Evolutionary conservation across 371 early-diverging fungal species (phyloP), one percentile per base, ranked within the genome.

Genomic region (Blakeslea trispora): DNA sequence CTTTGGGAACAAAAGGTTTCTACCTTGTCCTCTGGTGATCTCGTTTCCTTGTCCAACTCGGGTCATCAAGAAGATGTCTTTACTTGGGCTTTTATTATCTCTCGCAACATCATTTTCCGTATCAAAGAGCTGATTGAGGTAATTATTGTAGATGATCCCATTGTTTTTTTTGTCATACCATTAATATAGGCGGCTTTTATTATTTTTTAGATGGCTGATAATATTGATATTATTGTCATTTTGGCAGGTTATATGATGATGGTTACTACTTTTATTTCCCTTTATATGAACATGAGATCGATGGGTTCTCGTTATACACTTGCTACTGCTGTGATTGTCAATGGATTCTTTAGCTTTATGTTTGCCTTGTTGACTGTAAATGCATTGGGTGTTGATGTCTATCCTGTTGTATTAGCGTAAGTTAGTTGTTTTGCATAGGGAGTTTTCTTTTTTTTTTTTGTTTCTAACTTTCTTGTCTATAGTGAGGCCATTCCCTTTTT

Each of bases 401-500:
- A 89, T 70, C 84, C 87, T 5, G 82, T 88, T 24, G 81, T 89
- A n/a, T 79, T 92, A 57, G 83, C 79, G 79, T 75, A 68, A 28
- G 28, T 28, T 28, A 28, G 3, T 28, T 28, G 3, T 28, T 28
- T 28, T 28, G 28, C 28, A 5, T 3, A 7, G 28, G 28, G 7
- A 65, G 63, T 63, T 51, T 10, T 11, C 24, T 15, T 17, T 47
- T 14, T 39, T 22, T 19, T 47, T 19, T 50, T 11, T 14, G 1
- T 0, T n/a, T 50, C 23, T 24, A 59, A n/a, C 22, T 48, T 54
- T 24, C 34, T 41, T 32, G 10, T 15, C 17, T 55, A 42, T 55
- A 82, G 89, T 53, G 94, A 96, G 68, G 92, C 93, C 17, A 85
- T 94, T 63, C 96, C 96, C 3, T 95, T 95, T 77, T 83, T 96